These are phyloP conservation scores for Lotmaria passim DNA, from an alignment of 208 protist genomes.

Conservation along the genomic window DNA sequence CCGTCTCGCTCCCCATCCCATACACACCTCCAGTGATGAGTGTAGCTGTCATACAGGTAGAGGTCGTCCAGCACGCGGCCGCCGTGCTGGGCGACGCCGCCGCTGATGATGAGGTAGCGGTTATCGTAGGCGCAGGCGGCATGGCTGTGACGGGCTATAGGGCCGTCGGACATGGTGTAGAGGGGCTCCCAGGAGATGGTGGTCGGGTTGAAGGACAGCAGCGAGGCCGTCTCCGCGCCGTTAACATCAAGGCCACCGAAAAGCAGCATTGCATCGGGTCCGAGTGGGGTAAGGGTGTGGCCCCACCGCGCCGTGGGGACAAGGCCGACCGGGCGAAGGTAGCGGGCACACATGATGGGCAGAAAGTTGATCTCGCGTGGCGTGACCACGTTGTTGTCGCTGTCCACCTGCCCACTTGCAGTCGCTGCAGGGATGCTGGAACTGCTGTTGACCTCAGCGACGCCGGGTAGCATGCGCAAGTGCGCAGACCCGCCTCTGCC, in stretches of 20 bases:
- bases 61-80: slow-evolving; percentile 56
- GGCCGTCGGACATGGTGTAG: slow-evolving; percentile 33
- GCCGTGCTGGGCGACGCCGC: slow-evolving; percentile 51
- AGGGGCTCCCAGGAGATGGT: slow-evolving; percentile 77
- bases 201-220: slow-evolving; percentile 68
- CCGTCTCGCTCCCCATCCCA: slow-evolving; percentile 42
- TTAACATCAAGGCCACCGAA: slow-evolving; percentile 73
- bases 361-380: slow-evolving; percentile 79
- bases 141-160: slow-evolving; percentile 67
- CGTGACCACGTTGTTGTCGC: neutral
- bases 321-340: slow-evolving; percentile 66
- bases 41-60: slow-evolving; percentile 63
- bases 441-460: neutral
- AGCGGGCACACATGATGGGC: slow-evolving; percentile 81
- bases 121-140: slow-evolving; percentile 72
- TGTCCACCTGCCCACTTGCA: neutral
- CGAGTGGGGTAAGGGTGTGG: slow-evolving; percentile 72
- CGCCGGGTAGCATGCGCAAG: neutral
- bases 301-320: slow-evolving; percentile 68
- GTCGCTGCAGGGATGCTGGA: neutral
- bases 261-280: slow-evolving; percentile 44
- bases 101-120: slow-evolving; percentile 72
- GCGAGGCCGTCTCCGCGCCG: slow-evolving; percentile 43
- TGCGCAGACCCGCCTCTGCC: neutral
- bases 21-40: slow-evolving; percentile 67